Conservation (phyloP, 306 rosid genomes). For the Vachellia pachyceras region DNA sequence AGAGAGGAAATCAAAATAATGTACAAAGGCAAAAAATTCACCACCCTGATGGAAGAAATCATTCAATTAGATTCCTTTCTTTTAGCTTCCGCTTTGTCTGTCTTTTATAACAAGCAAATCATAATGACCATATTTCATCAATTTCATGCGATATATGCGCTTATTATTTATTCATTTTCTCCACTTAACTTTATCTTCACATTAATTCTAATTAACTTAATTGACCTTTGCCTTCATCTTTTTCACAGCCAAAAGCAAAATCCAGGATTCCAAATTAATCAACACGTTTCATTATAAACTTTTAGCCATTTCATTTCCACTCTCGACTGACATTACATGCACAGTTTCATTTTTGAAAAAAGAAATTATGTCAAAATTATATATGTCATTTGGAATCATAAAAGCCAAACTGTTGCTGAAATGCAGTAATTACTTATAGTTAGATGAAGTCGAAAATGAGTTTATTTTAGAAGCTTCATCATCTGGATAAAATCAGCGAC, state of each 20-base stretch:
- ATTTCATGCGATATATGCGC: constrained; percentile 11
- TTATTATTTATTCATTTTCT: background rate
- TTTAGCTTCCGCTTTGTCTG: constrained; percentile 17
- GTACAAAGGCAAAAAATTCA: background rate
- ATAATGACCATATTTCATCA: constrained; percentile 5
- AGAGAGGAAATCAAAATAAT: background rate
- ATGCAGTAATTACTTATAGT: no score
- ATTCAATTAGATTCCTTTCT: constrained; percentile 1
- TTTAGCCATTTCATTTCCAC: background rate
- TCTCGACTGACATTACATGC: background rate
- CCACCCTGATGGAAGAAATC: background rate
- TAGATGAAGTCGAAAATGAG: no score
- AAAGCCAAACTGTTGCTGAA: no score
- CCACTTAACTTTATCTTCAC: background rate
- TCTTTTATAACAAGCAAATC: constrained; percentile 20
- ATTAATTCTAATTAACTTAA: background rate
- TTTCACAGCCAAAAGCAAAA: background rate
- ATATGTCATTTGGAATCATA: no score
- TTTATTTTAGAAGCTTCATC: no score
- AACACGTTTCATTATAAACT: background rate
- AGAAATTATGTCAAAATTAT: no score
- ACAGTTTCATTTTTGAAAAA: no score
- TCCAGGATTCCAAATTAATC: background rate
- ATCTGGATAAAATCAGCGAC: no score
- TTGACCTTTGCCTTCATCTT: background rate